These are phyloP conservation scores for Casuarina equisetifolia DNA, from an alignment of 306 rosid species.

Conservation along the genomic window DNA sequence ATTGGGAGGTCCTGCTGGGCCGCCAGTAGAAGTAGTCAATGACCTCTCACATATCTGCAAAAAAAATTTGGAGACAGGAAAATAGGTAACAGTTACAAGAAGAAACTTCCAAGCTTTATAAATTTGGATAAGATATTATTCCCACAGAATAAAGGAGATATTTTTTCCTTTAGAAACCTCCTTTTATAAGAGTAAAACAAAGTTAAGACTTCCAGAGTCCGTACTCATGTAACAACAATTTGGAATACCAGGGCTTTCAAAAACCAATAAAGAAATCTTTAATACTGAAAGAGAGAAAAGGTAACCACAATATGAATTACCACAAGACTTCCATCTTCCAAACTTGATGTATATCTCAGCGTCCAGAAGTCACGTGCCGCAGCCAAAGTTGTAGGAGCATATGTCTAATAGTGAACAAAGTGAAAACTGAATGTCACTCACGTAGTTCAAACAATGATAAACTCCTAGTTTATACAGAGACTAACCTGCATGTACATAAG, in stretches of 20 bases:
- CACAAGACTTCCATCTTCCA: conserved; percentile 99
- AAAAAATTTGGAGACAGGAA: conserved; percentile 13
- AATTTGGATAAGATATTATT: background rate
- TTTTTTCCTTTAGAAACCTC: background rate
- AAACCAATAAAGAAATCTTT: background rate
- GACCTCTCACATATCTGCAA: conserved; percentile 92
- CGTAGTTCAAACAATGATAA: background rate
- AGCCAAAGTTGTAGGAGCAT: conserved; percentile 94
- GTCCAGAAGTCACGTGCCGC: conserved; percentile 99
- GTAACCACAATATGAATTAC: conserved; percentile 33
- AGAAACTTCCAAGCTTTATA: background rate
- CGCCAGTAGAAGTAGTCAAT: conserved; percentile 77
- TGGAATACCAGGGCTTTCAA: background rate
- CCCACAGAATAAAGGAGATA: background rate
- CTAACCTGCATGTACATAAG: conserved; percentile 92
- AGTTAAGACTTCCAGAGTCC: background rate
- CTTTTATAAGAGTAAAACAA: background rate
- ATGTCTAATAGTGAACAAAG: conserved; percentile 51
- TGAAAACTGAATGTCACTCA: background rate
- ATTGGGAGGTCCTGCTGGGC: conserved; percentile 79
- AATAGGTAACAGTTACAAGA: background rate
- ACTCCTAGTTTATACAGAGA: background rate
- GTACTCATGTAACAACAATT: no score
- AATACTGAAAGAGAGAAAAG: background rate
- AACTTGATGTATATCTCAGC: conserved; percentile 72